phyloP scores from a whole-genome alignment of 352 stramenopile genomes.

The Pythium folliculosum region DNA sequence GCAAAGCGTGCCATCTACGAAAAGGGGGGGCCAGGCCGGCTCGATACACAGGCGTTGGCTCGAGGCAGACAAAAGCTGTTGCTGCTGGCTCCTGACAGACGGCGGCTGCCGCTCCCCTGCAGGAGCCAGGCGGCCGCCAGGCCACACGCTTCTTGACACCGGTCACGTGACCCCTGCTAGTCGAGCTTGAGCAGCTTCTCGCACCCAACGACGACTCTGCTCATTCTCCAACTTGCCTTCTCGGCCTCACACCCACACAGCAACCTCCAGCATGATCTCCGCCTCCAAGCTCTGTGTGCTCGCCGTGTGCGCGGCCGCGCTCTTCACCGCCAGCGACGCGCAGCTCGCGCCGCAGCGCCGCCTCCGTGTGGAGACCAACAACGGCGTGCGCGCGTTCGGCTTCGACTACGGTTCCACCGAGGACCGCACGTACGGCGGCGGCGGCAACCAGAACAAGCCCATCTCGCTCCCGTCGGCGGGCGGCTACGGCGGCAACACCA shows the following conservation, averaged over 20 bases:
- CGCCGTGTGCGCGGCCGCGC: neutral
- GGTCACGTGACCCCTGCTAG: neutral
- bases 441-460: conserved; percentile 6
- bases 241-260: neutral
- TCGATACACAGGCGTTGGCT: too few species aligned
- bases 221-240: conserved; percentile 9
- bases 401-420: neutral
- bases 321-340: neutral
- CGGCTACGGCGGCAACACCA: neutral
- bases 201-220: neutral
- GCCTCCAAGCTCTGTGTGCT: conserved; percentile 9
- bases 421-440: neutral
- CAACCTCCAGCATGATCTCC: conserved; percentile 1
- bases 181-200: neutral
- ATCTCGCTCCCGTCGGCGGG: neutral
- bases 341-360: neutral
- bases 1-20: too few species aligned
- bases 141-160: too few species aligned
- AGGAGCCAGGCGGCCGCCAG: too few species aligned
- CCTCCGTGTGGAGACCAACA: conserved; percentile 2
- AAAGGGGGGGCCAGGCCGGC: too few species aligned
- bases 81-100: too few species aligned
- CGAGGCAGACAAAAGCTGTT: too few species aligned
- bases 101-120: too few species aligned
- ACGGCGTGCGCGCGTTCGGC: conserved; percentile 3